phyloP scores from a whole-genome alignment of 208 protist species.

The Acanthamoeba culbertsoni region DNA sequence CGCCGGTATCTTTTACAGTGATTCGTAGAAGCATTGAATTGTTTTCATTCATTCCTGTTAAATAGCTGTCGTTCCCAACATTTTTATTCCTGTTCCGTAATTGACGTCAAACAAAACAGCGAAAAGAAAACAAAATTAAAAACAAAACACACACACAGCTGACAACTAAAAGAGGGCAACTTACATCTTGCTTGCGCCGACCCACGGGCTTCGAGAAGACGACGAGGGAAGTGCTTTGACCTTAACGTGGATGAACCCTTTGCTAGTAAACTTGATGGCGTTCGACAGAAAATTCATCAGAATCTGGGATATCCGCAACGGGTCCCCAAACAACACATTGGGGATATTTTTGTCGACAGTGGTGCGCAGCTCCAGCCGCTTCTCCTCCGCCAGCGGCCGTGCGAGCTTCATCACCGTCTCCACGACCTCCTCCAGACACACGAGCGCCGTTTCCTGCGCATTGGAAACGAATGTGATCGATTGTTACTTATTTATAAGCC shows the following conservation, averaged over 20 bases:
- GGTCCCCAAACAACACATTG: constrained; percentile 19
- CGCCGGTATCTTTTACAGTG: background rate
- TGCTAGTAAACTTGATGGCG: constrained; percentile 23
- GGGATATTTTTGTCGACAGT: background rate
- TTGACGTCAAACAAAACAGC: background rate
- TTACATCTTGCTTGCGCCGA: background rate
- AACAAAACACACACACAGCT: too few species aligned
- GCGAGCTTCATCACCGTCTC: constrained; percentile 1
- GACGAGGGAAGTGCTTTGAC: too few species aligned
- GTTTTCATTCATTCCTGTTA: background rate
- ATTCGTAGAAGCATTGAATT: background rate
- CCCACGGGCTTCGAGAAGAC: too few species aligned
- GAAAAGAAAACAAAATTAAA: too few species aligned
- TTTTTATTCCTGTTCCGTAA: background rate
- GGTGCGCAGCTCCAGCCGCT: background rate
- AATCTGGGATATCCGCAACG: constrained; percentile 20
- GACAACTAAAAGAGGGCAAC: too few species aligned
- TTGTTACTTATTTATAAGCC: too few species aligned
- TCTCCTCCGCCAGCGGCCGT: background rate
- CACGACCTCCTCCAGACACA: background rate
- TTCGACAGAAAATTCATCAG: constrained; percentile 7
- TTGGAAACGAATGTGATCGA: background rate
- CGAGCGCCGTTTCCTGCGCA: background rate
- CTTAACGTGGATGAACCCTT: background rate
- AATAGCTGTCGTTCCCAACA: background rate